These are phyloP conservation scores for Tubosaeta sp. DNA, from an alignment of 768 basidiomycete genomes.

Conservation along the genomic window DNA sequence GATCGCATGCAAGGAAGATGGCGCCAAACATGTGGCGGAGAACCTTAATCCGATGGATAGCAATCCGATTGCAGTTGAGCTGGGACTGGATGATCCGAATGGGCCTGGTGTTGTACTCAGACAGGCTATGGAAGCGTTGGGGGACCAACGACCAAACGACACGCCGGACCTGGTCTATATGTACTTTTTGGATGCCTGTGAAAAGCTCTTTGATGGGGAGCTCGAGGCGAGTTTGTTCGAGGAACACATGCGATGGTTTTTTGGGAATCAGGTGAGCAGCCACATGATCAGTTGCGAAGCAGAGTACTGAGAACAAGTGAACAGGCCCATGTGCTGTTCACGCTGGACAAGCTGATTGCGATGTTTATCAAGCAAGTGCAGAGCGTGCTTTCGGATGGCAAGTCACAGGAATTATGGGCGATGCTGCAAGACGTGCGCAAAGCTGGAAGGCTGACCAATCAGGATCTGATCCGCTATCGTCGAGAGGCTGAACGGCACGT, in stretches of 20 bases:
- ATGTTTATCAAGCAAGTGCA: constrained; percentile 95
- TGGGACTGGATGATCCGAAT: constrained; percentile 83
- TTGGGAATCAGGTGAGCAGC: constrained; percentile 70
- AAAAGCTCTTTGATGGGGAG: constrained; percentile 91
- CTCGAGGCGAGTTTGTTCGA: constrained; percentile 91
- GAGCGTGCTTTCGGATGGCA: constrained; percentile 76
- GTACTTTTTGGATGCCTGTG: constrained; percentile 86
- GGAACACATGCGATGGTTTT: constrained; percentile 94
- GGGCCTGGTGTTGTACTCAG: constrained; percentile 62
- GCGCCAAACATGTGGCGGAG: constrained; percentile 62
- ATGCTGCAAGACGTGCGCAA: constrained; percentile 64
- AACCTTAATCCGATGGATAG: constrained; percentile 62
- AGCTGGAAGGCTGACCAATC: constrained; percentile 48
- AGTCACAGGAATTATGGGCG: constrained; percentile 81
- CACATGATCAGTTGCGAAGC: neutral
- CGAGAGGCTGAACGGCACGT: constrained; percentile 75
- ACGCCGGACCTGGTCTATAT: constrained; percentile 73
- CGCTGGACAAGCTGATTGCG: constrained; percentile 87
- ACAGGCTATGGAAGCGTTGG: constrained; percentile 61
- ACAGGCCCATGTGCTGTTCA: constrained; percentile 89
- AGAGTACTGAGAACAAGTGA: constrained; percentile 24
- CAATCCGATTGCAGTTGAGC: constrained; percentile 77
- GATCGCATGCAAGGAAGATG: constrained; percentile 78
- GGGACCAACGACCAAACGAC: constrained; percentile 42
- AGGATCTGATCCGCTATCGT: constrained; percentile 73